phyloP scores from a whole-genome alignment of 495 filamentous ascomycete genomes.

The Opeltia flavorubescens region DNA sequence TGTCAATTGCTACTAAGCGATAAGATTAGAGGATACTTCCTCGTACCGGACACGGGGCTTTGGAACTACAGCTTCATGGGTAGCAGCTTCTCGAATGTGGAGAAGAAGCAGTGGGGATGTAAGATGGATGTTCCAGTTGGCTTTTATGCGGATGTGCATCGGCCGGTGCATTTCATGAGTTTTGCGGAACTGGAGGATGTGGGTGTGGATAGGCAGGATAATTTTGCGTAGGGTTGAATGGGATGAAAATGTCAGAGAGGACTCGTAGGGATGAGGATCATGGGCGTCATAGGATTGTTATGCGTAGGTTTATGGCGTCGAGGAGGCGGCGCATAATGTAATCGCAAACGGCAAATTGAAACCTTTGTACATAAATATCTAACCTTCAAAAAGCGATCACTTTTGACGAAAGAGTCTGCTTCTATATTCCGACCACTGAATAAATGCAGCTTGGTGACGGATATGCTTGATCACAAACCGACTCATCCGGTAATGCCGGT shows the following conservation, averaged over 20 bases:
- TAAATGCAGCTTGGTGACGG: too few relatives aligned
- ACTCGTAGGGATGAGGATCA: background rate
- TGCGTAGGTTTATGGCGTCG: conserved; percentile 18
- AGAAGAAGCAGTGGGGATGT: conserved; percentile 81
- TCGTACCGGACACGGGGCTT: conserved; percentile 73
- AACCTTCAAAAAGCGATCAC: too few relatives aligned
- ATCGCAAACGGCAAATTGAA: background rate
- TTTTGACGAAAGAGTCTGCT: too few relatives aligned
- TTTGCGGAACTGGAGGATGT: conserved; percentile 86
- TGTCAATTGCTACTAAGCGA: conserved; percentile 86
- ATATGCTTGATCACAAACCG: too few relatives aligned
- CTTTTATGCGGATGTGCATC: conserved; percentile 90
- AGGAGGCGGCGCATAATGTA: background rate
- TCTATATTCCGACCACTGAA: too few relatives aligned
- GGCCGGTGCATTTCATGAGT: conserved; percentile 87
- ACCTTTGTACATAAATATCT: background rate
- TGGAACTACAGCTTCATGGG: conserved; percentile 99
- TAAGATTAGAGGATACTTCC: conserved; percentile 84
- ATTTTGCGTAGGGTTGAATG: conserved; percentile 50
- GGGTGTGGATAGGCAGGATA: conserved; percentile 74
- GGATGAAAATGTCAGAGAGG: background rate
- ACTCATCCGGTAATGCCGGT: too few relatives aligned
- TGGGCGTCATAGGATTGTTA: background rate
- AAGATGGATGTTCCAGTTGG: conserved; percentile 79
- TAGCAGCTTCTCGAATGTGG: conserved; percentile 65